Base-by-base conservation (phyloP, 1,284 basidiomycete species). In the Tilletia horrida region DNA sequence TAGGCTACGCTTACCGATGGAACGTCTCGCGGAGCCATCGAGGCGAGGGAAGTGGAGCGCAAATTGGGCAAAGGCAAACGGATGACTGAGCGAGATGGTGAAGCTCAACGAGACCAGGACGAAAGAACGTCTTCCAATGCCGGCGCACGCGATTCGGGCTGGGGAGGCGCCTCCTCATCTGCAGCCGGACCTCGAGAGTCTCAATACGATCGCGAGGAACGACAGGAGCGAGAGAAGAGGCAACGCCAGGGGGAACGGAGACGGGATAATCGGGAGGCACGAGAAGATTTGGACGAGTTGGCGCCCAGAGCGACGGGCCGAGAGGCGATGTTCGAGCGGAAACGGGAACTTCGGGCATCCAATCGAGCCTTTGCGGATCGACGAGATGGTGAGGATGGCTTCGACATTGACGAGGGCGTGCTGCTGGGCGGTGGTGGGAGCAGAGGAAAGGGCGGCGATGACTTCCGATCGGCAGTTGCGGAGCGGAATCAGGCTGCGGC, bases 301-400 rank as follows among this genome's bases (percentile, higher is more conserved):
- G 63, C 69, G 43, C 72, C 74, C 6, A 42, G 66, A 2, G 67
- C 72, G 1, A 78, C 76, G 3, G 76, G 76, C 2, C 66, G 75
- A 1, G 76, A 78, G 13, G 66, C 73, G 8, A 27, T 70, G 57
- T 13, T 69, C 18, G 76, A 78, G 62, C 66, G 67, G 42, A 68
- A 67, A 45, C 62, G 70, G 0, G 67, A 71, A 27, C 16, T 52
- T 3, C 68, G 66, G 3, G 68, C 66, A 0, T 45, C 35, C 48
- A 67, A 76, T 29, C 70, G 76, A 29, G 70, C 69, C 6, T 75
- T 76, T 59, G 73, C 73, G 31, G 62, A 71, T 29, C 71, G 76
- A 0, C 44, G 52, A 3, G 47, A 67, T 9, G 64, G 57, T 1
- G 73, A 75, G 61, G 76, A 75, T 62, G 73, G 71, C 2, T 47